Conservation (phyloP, 352 stramenopile species). For the Globisporangium acanthophoron region DNA sequence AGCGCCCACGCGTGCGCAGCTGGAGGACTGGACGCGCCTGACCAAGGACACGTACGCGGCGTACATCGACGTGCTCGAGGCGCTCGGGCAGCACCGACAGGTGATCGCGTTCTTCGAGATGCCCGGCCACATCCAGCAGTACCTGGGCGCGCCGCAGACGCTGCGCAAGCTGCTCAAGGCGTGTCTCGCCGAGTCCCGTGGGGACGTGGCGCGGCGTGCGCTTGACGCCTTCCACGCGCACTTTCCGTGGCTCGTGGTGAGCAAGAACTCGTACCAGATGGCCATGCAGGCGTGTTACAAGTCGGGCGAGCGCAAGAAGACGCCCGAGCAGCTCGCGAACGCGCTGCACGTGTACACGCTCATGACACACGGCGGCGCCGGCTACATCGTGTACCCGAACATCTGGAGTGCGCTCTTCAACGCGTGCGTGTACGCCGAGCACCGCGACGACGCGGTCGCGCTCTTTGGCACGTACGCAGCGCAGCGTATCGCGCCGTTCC, state of each 20-base stretch:
- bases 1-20: neutral
- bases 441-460: slow-evolving; percentile 16
- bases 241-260: slow-evolving; percentile 13
- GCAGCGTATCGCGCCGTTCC: slow-evolving; percentile 26
- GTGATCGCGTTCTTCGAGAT: slow-evolving; percentile 7
- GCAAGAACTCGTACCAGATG: slow-evolving; percentile 8
- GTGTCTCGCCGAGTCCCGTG: neutral
- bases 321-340: slow-evolving; percentile 15
- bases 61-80: slow-evolving; percentile 6
- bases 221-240: slow-evolving; percentile 4
- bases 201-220: slow-evolving; percentile 6
- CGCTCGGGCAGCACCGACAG: neutral
- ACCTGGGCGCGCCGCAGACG: slow-evolving; percentile 6
- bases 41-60: slow-evolving; percentile 6
- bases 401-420: slow-evolving; percentile 38
- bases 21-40: slow-evolving; percentile 11
- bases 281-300: slow-evolving; percentile 9
- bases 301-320: neutral
- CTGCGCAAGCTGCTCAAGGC: slow-evolving; percentile 10
- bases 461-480: slow-evolving; percentile 19
- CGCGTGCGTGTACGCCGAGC: slow-evolving; percentile 24
- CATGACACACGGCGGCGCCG: slow-evolving; percentile 22
- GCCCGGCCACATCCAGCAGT: neutral
- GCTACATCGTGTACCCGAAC: slow-evolving; percentile 27
- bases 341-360: slow-evolving; percentile 24